Base-by-base conservation (phyloP, 1,284 basidiomycete species). In the Papiliotrema nemorosa region DNA sequence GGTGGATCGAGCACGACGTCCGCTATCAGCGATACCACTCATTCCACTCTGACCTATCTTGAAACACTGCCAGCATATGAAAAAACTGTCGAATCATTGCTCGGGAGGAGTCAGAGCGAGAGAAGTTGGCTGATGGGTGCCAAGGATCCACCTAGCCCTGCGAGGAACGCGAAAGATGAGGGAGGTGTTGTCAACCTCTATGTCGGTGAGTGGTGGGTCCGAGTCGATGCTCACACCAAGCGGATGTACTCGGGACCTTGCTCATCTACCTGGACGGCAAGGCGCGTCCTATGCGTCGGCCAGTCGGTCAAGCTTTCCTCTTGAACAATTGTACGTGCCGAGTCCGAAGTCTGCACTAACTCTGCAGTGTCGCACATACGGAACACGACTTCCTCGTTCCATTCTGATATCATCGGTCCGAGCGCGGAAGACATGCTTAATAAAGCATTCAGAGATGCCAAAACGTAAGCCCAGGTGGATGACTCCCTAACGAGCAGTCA, bases 111-210 rank as follows among this genome's bases (percentile, higher is more conserved):
- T 35, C 67, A 70, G 24, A 68, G 62, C 4, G 73, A 76, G 50
- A 62, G 75, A 34, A 72, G 71, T 47, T 76, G 75, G 75, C 63
- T 76, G 44, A 76, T 76, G 75, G 75, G 75, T 29, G 60, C 64
- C 24, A 65, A 63, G 14, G 64, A 67, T 20, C 53, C 64, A 3
- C 64, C 68, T 2, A 65, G 62, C 42, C 55, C 59, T n/a, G 66
- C 62, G 9, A 51, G 59, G 29, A 61, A 48, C 18, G 66, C 65
- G 1, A 55, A 46, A 3, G 69, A 68, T 14, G 72, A 71, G 34
- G 75, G 71, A 9, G 72, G 69, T 10, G 53, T 70, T 18, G 54
- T 75, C 37, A 70, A 72, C 48, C 67, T 75, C 26, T 76, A 66
- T 52, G 67, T 72, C 21, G 64, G 66, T 68, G 38, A 56, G 64